phyloP scores from a whole-genome alignment of 495 filamentous ascomycete species.

The Hyaloscypha hepaticicola region DNA sequence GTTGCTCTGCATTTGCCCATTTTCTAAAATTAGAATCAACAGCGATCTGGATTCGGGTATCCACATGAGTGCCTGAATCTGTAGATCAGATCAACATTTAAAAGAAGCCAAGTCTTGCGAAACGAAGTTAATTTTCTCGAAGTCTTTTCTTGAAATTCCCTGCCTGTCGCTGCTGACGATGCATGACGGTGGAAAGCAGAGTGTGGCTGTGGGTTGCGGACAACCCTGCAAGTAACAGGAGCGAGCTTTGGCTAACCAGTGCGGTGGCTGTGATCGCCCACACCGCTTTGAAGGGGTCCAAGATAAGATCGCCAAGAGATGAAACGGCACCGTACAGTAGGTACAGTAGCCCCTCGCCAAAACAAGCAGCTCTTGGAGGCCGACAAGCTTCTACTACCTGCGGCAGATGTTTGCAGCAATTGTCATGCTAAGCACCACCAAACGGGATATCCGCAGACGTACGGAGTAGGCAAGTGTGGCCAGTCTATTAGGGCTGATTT shows the following conservation, averaged over 20 bases:
- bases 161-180: neutral
- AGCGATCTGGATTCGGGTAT: too few relatives aligned
- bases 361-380: neutral
- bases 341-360: neutral
- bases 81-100: too few relatives aligned
- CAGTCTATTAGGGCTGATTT: neutral
- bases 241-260: neutral
- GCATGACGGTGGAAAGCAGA: neutral
- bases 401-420: conserved; percentile 10
- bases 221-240: neutral
- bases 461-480: too few relatives aligned
- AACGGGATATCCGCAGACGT: neutral
- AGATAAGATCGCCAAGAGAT: conserved; percentile 17
- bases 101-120: neutral
- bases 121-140: neutral
- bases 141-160: neutral
- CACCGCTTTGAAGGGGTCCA: neutral
- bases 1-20: too few relatives aligned
- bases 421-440: neutral
- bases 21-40: too few relatives aligned
- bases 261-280: neutral
- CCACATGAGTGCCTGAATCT: too few relatives aligned
- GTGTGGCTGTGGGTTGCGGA: neutral
- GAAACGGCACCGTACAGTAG: conserved; percentile 5
- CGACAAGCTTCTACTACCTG: conserved; percentile 8